Conservation (phyloP, 345 rosid genomes). For the Salix caprea region DNA sequence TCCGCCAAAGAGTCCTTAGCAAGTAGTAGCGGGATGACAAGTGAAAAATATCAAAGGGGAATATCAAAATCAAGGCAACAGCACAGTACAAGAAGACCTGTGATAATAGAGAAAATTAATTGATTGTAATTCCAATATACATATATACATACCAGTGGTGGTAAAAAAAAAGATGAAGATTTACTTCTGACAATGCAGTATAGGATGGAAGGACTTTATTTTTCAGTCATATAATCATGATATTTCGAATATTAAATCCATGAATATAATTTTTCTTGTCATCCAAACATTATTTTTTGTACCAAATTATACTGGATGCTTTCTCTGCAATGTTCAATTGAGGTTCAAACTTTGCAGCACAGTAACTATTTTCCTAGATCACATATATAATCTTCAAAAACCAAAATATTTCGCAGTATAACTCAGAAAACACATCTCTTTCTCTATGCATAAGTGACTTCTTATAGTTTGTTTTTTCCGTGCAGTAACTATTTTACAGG, state of each 20-base stretch:
- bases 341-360: background rate
- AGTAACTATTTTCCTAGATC: background rate
- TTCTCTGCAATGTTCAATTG: background rate
- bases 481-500: background rate
- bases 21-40: slow-evolving; percentile 77
- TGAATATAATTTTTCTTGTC: background rate
- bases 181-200: background rate
- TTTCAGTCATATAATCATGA: background rate
- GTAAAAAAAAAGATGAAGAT: background rate
- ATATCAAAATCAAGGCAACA: slow-evolving; percentile 59
- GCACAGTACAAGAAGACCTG: slow-evolving; percentile 82
- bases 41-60: slow-evolving; percentile 83
- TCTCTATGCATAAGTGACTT: background rate
- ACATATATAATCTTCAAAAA: background rate
- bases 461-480: background rate
- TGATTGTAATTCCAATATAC: slow-evolving; percentile 1
- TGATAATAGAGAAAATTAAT: slow-evolving; percentile 6
- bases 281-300: background rate
- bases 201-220: background rate
- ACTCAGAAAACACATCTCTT: background rate
- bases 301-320: background rate
- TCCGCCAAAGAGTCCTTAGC: slow-evolving; percentile 81
- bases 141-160: background rate
- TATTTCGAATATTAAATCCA: background rate
- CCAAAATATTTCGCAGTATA: background rate